Evolutionary conservation across 225 moss, liverwort and hornwort species (phyloP).

Genomic region (Neckera pumila): DNA sequence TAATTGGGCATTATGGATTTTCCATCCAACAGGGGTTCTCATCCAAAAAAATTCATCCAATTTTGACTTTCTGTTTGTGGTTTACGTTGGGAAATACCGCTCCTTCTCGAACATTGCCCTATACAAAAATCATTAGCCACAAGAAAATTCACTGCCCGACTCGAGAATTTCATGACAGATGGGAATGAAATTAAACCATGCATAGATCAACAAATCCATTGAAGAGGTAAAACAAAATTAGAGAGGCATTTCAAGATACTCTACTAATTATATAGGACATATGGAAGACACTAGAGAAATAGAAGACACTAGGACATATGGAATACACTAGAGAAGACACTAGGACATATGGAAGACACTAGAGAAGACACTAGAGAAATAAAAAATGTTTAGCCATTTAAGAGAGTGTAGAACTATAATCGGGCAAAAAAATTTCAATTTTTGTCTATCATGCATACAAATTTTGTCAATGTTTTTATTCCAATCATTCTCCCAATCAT

Average conservation of each 20-base stretch:
- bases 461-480: neutral
- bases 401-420: neutral
- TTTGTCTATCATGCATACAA: accelerated
- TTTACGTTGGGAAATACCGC: no score
- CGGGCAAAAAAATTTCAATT: neutral
- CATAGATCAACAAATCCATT: neutral
- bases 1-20: no score
- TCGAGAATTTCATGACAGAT: neutral
- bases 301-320: neutral
- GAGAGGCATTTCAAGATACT: neutral
- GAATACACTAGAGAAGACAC: neutral
- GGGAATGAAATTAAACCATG: neutral
- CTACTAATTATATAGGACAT: accelerated
- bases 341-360: neutral
- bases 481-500: neutral
- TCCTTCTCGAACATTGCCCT: no score
- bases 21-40: no score
- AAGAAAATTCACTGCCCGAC: neutral
- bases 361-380: no score
- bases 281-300: neutral
- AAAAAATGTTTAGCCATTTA: no score
- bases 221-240: neutral
- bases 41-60: no score
- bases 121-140: no score
- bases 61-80: no score